Evolutionary conservation across 1,284 basidiomycete genomes (phyloP).

Genomic region (Pseudomicrostroma phylloplanum): DNA sequence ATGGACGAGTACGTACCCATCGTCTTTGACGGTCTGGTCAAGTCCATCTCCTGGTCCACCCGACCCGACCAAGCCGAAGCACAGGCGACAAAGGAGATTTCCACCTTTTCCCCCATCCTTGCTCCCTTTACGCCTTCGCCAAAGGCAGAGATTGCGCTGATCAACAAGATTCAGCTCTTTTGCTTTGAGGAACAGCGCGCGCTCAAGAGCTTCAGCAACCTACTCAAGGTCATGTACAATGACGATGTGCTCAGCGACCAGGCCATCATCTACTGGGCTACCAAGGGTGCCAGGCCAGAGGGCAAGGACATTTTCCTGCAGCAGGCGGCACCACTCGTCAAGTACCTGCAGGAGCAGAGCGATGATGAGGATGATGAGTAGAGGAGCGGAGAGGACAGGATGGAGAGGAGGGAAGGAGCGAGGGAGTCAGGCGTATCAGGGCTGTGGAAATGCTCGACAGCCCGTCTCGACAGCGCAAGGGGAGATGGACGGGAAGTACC

Average conservation of each 20-base stretch:
- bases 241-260: conserved; percentile 88
- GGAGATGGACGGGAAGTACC: too few species aligned
- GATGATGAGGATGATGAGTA: conserved; percentile 66
- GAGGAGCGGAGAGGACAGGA: conserved; percentile 11
- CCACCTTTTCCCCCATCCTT: conserved; percentile 77
- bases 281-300: conserved; percentile 90
- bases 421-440: conserved; percentile 2
- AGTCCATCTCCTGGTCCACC: conserved; percentile 75
- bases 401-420: background rate
- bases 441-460: too few species aligned
- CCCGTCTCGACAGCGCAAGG: too few species aligned
- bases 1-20: conserved; percentile 68
- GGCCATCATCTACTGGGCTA: conserved; percentile 94
- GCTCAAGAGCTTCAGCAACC: conserved; percentile 85
- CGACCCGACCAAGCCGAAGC: conserved; percentile 65
- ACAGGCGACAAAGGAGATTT: conserved; percentile 69
- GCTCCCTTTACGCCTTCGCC: conserved; percentile 79
- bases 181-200: conserved; percentile 84
- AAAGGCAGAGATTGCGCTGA: conserved; percentile 72
- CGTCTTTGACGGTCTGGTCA: conserved; percentile 85
- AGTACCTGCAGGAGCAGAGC: conserved; percentile 76
- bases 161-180: conserved; percentile 68
- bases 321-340: conserved; percentile 77
- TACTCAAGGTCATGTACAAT: conserved; percentile 84
- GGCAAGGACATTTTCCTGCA: conserved; percentile 91